Evolutionary conservation across 1,284 basidiomycete genomes (phyloP), one percentile per base, ranked within the genome.

Genomic region (Trametes pubescens): DNA sequence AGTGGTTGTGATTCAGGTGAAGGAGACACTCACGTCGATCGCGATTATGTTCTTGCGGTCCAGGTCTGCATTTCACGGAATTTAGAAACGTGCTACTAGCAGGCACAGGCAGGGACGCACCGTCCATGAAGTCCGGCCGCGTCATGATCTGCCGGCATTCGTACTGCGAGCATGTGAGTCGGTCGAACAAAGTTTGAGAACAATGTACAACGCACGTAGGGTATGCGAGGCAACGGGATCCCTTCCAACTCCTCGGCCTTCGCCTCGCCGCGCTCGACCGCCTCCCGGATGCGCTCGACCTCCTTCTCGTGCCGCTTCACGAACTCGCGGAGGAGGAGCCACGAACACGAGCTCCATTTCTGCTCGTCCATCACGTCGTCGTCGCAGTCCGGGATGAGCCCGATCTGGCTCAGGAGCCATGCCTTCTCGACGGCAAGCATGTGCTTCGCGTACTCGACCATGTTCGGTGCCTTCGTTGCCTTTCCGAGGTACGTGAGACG

Each of bases 331-430:
- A 92, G 78, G 3, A 92, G 81, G 9, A 93, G 78, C 91, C 91
- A 94, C 14, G 91, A 89, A 70, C 91, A 91, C 46, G 87, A 88
- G 70, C 86, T 89, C 88, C 88, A 93, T 86, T 93, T 93, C 87
- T 95, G 85, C 78, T 92, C 91, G 73, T 91, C 89, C 91, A 93
- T 92, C 51, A 94, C 92, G 77, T 95, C 92, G 78, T 94, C 93
- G 74, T 94, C 93, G 72, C 88, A 89, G 72, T 95, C 92, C 8
- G 85, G 84, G 52, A 86, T 86, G 70, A 81, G 75, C 72, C 91
- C 92, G 57, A 94, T 89, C 73, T 88, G 86, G 70, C 88, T 90
- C 44, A 89, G 77, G 35, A 94, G 78, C 92, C 91, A 94, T 26
- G 84, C 88, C 73, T 91, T 92, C 77, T 95, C 93, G n/a, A 86